These are phyloP conservation scores for Starmerella floricola DNA, from an alignment of 805 yeast genomes.

Conservation along the genomic window DNA sequence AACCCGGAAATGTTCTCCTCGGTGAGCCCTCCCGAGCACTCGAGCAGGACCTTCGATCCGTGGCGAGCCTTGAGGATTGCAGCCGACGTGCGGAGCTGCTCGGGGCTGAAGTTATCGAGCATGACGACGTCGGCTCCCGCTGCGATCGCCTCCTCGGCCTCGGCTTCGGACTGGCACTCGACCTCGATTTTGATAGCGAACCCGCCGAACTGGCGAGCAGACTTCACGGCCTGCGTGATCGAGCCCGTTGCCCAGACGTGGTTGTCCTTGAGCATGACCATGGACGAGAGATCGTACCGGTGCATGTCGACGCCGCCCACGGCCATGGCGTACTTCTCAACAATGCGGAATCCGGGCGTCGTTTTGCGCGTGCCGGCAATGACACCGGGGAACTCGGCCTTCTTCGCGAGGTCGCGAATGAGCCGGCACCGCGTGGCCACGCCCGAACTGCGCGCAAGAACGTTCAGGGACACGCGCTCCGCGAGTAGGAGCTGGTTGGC, in stretches of 20 bases:
- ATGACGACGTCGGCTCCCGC: conserved; percentile 95
- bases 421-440: conserved; percentile 63
- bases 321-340: conserved; percentile 88
- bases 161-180: conserved; percentile 72
- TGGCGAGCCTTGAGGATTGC: conserved; percentile 46
- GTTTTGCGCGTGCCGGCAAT: conserved; percentile 96
- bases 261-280: conserved; percentile 95
- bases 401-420: conserved; percentile 49
- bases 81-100: conserved; percentile 54
- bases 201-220: conserved; percentile 74
- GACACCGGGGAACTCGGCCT: conserved; percentile 60
- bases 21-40: conserved; percentile 86
- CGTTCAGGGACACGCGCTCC: conserved; percentile 75
- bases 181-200: conserved; percentile 85
- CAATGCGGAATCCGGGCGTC: conserved; percentile 83
- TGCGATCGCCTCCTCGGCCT: conserved; percentile 81
- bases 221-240: conserved; percentile 66
- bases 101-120: conserved; percentile 78
- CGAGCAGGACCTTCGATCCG: conserved; percentile 48
- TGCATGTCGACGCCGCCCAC: conserved; percentile 94
- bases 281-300: conserved; percentile 77
- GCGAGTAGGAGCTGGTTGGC: conserved; percentile 68
- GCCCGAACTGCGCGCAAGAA: conserved; percentile 75
- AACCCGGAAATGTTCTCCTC: conserved; percentile 51
- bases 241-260: conserved; percentile 91